Evolutionary conservation across 371 early-diverging fungal species (phyloP).

Genomic region (Mortierella sp.): DNA sequence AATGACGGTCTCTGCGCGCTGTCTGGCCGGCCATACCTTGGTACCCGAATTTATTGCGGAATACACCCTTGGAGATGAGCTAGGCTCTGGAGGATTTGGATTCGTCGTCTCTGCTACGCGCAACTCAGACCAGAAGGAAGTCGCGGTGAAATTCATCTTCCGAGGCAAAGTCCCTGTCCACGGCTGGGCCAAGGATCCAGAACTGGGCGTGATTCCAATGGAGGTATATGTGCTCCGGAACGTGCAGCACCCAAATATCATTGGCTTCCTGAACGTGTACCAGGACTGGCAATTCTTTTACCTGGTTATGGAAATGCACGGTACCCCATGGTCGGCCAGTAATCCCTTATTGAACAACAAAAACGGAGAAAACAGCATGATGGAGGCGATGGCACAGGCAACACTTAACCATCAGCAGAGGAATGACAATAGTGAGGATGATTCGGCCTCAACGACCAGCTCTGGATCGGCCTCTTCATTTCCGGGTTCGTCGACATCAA

Average conservation of each 20-base stretch:
- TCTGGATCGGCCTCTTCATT: slow-evolving; percentile 17
- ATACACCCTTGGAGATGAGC: slow-evolving; percentile 72
- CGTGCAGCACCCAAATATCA: slow-evolving; percentile 75
- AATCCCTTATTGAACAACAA: slow-evolving; percentile 46
- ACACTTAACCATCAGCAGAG: slow-evolving; percentile 35
- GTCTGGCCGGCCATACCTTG: slow-evolving; percentile 57
- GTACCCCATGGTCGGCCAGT: slow-evolving; percentile 71
- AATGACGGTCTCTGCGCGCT: slow-evolving; percentile 57
- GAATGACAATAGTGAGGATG: slow-evolving; percentile 2
- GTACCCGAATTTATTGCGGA: slow-evolving; percentile 61
- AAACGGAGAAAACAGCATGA: slow-evolving; percentile 13
- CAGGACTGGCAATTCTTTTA: slow-evolving; percentile 76
- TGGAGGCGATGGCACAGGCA: slow-evolving; percentile 45
- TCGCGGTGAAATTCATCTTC: slow-evolving; percentile 86
- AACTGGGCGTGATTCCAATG: slow-evolving; percentile 75
- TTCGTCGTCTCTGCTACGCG: slow-evolving; percentile 76
- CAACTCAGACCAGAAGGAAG: slow-evolving; percentile 61
- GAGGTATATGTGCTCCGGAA: slow-evolving; percentile 80
- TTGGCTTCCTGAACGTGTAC: slow-evolving; percentile 73
- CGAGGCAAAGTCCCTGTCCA: slow-evolving; percentile 69
- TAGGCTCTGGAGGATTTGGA: slow-evolving; percentile 86
- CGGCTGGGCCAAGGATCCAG: slow-evolving; percentile 69
- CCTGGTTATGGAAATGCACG: slow-evolving; percentile 85
- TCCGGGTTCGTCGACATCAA: slow-evolving; percentile 16
- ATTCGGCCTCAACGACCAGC: slow-evolving; percentile 29